These are phyloP conservation scores for Phaeosphaeria sp. DNA, from an alignment of 2,329 filamentous ascomycete species.

Conservation along the genomic window DNA sequence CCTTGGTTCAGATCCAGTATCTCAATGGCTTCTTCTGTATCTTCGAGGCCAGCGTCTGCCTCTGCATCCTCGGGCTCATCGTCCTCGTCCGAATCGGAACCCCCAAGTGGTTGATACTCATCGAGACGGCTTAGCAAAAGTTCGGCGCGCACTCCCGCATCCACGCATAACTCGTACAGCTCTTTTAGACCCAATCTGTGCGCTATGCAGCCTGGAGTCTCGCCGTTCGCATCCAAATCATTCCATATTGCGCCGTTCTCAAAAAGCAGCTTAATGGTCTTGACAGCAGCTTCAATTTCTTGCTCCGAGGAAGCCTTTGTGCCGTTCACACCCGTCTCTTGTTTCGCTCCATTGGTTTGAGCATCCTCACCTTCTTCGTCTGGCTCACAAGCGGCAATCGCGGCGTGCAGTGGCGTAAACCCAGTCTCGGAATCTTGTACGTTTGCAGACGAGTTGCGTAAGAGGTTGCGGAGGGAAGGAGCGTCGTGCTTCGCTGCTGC, in stretches of 20 bases:
- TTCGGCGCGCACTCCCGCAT: conserved; percentile 90
- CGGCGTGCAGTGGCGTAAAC: conserved; percentile 87
- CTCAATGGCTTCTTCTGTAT: conserved; percentile 33
- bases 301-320: conserved; percentile 40
- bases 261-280: conserved; percentile 77
- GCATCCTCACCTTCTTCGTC: conserved; percentile 39
- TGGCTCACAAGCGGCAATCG: conserved; percentile 70
- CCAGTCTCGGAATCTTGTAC: conserved; percentile 85
- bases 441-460: conserved; percentile 70
- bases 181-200: conserved; percentile 69
- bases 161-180: conserved; percentile 83
- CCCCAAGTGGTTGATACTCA: conserved; percentile 76
- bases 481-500: conserved; percentile 73
- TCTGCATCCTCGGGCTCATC: conserved; percentile 49
- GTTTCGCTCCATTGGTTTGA: conserved; percentile 34
- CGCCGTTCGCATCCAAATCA: conserved; percentile 82
- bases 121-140: conserved; percentile 83
- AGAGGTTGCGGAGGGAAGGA: conserved; percentile 70
- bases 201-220: conserved; percentile 92
- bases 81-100: conserved; percentile 59
- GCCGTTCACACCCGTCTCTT: conserved; percentile 14
- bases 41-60: conserved; percentile 25
- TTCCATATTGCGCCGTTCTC: conserved; percentile 97
- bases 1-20: conserved; percentile 35
- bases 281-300: conserved; percentile 63